These are phyloP conservation scores for Acacia pycnantha DNA, from an alignment of 331 rosid genomes.

Conservation along the genomic window DNA sequence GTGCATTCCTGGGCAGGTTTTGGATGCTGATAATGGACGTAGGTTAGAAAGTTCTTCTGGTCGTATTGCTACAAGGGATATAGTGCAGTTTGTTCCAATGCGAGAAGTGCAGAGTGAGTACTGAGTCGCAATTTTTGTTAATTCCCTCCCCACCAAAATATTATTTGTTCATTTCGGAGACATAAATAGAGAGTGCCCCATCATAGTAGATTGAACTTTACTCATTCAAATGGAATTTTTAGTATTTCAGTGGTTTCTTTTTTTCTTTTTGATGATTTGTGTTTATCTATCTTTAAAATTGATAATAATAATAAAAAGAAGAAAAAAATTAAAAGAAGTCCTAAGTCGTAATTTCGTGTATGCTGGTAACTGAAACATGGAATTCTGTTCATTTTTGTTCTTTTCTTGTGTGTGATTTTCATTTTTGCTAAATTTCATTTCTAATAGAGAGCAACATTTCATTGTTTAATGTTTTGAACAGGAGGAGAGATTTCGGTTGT, in stretches of 20 bases:
- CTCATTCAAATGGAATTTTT: not conserved
- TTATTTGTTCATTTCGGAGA: too few species aligned
- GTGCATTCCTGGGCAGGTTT: constrained; percentile 40
- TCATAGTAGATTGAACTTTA: not conserved
- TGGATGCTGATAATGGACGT: constrained; percentile 79
- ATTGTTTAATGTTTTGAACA: constrained; percentile 11
- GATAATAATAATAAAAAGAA: not conserved
- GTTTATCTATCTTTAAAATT: not conserved
- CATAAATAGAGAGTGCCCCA: not conserved
- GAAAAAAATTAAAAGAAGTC: not conserved
- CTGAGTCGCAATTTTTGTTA: not conserved
- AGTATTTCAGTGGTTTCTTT: not conserved
- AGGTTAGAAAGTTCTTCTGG: constrained; percentile 66
- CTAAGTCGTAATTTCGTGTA: not conserved
- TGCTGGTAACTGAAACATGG: not conserved
- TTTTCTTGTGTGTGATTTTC: not conserved
- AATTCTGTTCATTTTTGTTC: not conserved
- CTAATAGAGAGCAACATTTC: not conserved
- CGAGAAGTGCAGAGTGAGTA: constrained; percentile 71
- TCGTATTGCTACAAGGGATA: constrained; percentile 79
- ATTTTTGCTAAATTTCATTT: too few species aligned
- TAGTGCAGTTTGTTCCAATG: constrained; percentile 91
- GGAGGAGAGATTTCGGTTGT: constrained; percentile 65
- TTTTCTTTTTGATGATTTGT: not conserved
- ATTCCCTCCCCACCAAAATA: not conserved